Conservation (phyloP, 495 filamentous ascomycete species). For the Penicillium parvum region DNA sequence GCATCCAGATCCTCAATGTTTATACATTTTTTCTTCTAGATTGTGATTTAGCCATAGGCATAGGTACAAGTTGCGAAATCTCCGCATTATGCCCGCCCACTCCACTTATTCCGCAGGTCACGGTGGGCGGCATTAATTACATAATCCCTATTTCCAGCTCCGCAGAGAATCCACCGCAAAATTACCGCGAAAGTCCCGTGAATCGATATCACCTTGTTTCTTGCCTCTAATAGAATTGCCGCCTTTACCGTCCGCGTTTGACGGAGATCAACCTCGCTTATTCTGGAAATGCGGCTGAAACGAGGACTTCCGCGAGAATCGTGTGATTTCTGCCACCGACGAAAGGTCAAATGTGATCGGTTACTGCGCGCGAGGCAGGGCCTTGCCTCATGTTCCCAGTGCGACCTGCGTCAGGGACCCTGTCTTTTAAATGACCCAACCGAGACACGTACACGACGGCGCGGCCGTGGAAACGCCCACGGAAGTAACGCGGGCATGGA, state of each 20-base stretch:
- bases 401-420: not conserved
- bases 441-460: not conserved
- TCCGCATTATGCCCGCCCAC: not conserved
- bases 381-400: conserved; percentile 1
- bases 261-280: too few species aligned
- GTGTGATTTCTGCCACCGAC: conserved; percentile 7
- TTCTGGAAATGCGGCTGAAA: conserved; percentile 1
- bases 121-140: too few species aligned
- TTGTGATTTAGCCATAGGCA: too few species aligned
- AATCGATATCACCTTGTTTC: too few species aligned
- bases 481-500: not conserved
- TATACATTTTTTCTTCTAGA: too few species aligned
- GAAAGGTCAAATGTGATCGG: conserved; percentile 9
- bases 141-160: too few species aligned
- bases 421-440: not conserved
- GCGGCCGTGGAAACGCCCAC: not conserved
- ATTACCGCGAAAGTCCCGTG: not conserved
- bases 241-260: too few species aligned
- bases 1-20: too few species aligned
- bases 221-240: too few species aligned
- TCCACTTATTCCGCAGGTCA: too few species aligned
- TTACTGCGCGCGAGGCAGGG: conserved; percentile 2
- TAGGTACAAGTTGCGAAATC: not conserved
- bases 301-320: conserved; percentile 5
- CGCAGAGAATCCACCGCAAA: not conserved